Evolutionary conservation across 164 flowering plant species (phyloP), one percentile per base, ranked within the genome.

Genomic region (Aristolochia fimbriata): DNA sequence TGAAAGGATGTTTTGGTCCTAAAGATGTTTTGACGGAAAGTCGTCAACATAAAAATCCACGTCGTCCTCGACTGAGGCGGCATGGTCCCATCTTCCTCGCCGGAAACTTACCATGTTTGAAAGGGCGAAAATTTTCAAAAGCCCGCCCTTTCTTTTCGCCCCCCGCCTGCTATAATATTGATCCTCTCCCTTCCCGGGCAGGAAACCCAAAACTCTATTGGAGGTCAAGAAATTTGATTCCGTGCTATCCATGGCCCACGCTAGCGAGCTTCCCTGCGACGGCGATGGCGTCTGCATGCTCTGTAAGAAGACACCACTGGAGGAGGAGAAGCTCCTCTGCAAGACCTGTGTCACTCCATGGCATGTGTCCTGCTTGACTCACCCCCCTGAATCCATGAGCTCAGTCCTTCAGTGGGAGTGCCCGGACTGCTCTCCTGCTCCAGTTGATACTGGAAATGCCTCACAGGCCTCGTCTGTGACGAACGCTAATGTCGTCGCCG

Each of bases 271-370:
- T 25, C 95, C 97, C 17, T 83, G 91, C 72, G 89, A 87, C 70
- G 86, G 81, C 6, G 93, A 84, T 15, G 96, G 88, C 58, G 16
- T 71, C 3, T 91, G 97, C 77, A 84, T 88, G 91, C 21, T 55
- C 25, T 91, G 96, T 72, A 77, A 78, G 55, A 33, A 3, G n/a
- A 73, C 24, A 60, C 90, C 96, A 0, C 27, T 76, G 14, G 76
- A 67, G 0, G 80, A 68, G 41, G 84, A 80, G 60, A 64, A 65
- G 5, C 76, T 91, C 45, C 57, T 69, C 14, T 91, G 97, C 78
- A 69, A 56, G 50, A 85, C 86, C 9, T 91, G 97, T 58, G 80
- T 54, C 49, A 82, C 94, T 1, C 91, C 97, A 0, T 91, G 97
- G 96, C 97, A 91, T 67, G 78, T 67, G 6, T 5, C 25, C 19